Percentiles rank a stretch among this genome's conserved stretches.
These are phyloP conservation scores for Fusarium musae DNA, from an alignment of 2,329 filamentous ascomycete genomes.

Conservation along the genomic window DNA sequence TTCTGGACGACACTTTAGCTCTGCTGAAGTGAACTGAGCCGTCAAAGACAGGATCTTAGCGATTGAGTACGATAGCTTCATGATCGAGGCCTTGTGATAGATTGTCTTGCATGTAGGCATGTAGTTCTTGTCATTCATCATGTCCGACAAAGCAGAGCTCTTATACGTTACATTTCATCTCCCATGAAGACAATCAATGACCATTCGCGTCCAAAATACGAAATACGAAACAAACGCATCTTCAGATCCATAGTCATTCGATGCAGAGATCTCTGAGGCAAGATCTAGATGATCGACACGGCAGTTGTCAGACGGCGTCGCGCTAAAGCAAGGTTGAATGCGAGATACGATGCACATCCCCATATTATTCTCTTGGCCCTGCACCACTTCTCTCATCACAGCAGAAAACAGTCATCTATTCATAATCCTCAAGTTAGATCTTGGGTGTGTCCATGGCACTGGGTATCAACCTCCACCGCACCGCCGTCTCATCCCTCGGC, in stretches of 20 bases:
- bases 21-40: not conserved
- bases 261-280: not conserved
- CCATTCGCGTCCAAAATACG: slow-evolving; percentile 18
- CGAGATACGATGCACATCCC: slow-evolving; percentile 28
- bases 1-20: slow-evolving; percentile 46
- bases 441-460: slow-evolving; percentile 42
- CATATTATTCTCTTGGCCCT: slow-evolving; percentile 8
- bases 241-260: not conserved
- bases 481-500: slow-evolving; percentile 45
- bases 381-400: not conserved
- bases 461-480: slow-evolving; percentile 43
- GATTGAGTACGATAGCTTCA: not conserved
- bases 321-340: slow-evolving; percentile 20
- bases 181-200: not conserved
- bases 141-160: not conserved
- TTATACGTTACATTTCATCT: not conserved
- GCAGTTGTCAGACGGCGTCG: slow-evolving; percentile 11
- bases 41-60: not conserved
- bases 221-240: not conserved
- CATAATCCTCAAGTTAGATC: slow-evolving; percentile 34
- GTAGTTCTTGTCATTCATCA: not conserved
- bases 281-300: slow-evolving; percentile 28
- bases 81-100: not conserved
- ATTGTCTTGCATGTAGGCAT: not conserved
- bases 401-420: not conserved